These are phyloP conservation scores for Penstemon newberryi DNA, from an alignment of 257 asterid genomes.

Conservation along the genomic window DNA sequence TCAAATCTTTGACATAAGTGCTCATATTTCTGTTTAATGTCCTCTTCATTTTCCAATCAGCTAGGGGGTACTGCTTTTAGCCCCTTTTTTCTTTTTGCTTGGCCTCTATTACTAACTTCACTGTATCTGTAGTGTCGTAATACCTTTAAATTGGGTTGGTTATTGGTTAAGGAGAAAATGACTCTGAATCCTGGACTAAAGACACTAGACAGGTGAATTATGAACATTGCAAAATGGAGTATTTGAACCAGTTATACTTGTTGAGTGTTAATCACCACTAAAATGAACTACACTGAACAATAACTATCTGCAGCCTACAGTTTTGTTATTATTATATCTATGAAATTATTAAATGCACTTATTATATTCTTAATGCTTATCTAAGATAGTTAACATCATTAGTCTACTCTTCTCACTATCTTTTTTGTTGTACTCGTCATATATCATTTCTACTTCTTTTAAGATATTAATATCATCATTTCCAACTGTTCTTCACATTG, in stretches of 20 bases:
- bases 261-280: neutral
- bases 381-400: neutral
- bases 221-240: neutral
- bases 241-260: neutral
- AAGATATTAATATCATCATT: slow-evolving; percentile 7
- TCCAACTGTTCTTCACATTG: neutral
- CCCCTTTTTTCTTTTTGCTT: neutral
- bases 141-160: neutral
- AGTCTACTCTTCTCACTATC: neutral
- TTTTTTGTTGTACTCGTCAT: neutral
- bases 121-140: neutral
- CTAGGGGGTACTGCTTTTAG: neutral
- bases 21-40: neutral
- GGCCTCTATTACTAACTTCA: neutral
- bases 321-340: slow-evolving; percentile 2
- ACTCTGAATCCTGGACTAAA: neutral
- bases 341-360: neutral
- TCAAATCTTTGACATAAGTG: neutral
- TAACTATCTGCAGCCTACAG: neutral
- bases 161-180: neutral
- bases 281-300: neutral
- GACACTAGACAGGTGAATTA: neutral
- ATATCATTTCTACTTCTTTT: neutral
- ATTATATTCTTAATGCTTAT: neutral
- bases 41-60: neutral